phyloP scores from a whole-genome alignment of 164 flowering plant species.

The Vitis amurensis region DNA sequence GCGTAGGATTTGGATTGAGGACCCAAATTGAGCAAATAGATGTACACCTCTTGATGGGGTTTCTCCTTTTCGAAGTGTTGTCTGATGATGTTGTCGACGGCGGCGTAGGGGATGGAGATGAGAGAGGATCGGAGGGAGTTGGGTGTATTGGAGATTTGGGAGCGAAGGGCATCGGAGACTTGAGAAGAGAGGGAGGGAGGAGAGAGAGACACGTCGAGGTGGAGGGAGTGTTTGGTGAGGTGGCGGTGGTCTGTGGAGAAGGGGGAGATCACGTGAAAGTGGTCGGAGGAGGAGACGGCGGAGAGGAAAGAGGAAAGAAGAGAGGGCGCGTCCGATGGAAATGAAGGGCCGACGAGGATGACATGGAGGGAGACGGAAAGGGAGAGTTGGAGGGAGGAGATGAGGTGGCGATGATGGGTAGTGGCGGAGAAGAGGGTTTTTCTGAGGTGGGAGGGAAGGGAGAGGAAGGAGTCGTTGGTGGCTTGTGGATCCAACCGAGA shows the following conservation, averaged over 20 bases:
- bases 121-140: slow-evolving; percentile 49
- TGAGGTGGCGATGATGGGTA: slow-evolving; percentile 11
- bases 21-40: slow-evolving; percentile 65
- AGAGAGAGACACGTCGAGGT: slow-evolving; percentile 25
- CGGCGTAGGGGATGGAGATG: slow-evolving; percentile 43
- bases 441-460: slow-evolving; percentile 51
- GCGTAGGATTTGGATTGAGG: slow-evolving; percentile 65
- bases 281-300: slow-evolving; percentile 28
- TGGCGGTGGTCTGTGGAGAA: slow-evolving; percentile 21
- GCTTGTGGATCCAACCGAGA: slow-evolving; percentile 67
- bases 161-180: slow-evolving; percentile 21
- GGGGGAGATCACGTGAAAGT: slow-evolving; percentile 38
- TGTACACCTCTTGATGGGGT: slow-evolving; percentile 43
- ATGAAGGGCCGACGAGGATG: slow-evolving; percentile 38
- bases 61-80: slow-evolving; percentile 61
- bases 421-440: slow-evolving; percentile 28
- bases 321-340: slow-evolving; percentile 26
- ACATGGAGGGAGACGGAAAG: slow-evolving; percentile 36
- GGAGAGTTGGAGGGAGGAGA: slow-evolving; percentile 30
- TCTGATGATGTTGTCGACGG: slow-evolving; percentile 53
- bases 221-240: slow-evolving; percentile 32
- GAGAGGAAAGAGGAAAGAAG: slow-evolving; percentile 34
- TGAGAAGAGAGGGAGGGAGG: slow-evolving; percentile 26
- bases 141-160: slow-evolving; percentile 24
- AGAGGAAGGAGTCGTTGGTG: slow-evolving; percentile 58